Percentiles rank a stretch among this genome's conserved stretches.
Evolutionary conservation across 208 protist genomes (phyloP).

Genomic region (Trypanosoma theileri): DNA sequence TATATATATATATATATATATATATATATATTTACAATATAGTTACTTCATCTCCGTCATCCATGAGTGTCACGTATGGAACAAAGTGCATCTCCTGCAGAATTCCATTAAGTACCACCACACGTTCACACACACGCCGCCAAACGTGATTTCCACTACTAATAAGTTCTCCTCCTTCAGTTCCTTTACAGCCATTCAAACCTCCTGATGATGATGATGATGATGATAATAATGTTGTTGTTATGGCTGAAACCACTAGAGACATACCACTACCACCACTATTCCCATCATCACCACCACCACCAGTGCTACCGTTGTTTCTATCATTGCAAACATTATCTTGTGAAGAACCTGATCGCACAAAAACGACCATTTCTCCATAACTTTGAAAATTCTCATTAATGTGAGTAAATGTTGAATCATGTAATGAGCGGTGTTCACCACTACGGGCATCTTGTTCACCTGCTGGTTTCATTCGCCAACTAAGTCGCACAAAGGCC

Average conservation of each 20-base stretch:
- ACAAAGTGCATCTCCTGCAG: conserved; percentile 34
- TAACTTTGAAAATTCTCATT: background rate
- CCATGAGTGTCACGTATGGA: conserved; percentile 66
- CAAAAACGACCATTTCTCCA: conserved; percentile 12
- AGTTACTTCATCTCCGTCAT: conserved; percentile 43
- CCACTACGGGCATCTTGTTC: conserved; percentile 4
- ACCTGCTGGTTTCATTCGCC: conserved; percentile 1
- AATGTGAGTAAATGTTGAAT: background rate
- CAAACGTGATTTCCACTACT: conserved; percentile 25
- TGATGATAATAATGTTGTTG: background rate
- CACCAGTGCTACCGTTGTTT: background rate
- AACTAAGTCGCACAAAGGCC: conserved; percentile 29
- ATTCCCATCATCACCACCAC: background rate
- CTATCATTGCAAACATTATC: background rate
- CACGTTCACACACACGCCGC: conserved; percentile 30
- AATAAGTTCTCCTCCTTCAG: background rate
- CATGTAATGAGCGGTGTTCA: background rate
- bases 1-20: conserved; percentile 11
- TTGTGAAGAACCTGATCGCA: background rate
- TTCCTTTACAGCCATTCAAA: background rate
- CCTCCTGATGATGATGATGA: background rate
- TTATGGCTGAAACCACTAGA: background rate
- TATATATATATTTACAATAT: conserved; percentile 15
- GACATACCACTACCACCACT: background rate
- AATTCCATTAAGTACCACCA: conserved; percentile 24